Base-by-base conservation (phyloP, 2,329 filamentous ascomycete genomes). In the Mycosphaerella arachidis region DNA sequence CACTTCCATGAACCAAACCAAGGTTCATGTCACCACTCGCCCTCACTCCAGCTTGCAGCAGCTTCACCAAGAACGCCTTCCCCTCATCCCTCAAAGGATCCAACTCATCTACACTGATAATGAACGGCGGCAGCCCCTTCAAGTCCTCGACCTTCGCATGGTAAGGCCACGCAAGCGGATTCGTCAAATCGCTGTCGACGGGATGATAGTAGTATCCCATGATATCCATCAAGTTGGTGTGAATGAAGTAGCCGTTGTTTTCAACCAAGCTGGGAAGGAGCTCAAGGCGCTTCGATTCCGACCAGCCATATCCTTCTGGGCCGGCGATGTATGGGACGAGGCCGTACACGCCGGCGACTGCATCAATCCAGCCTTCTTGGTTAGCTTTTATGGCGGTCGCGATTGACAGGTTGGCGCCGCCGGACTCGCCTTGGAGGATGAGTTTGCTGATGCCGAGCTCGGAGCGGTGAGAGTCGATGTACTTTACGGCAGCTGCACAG, bases 111-210 rank as follows among this genome's bases (percentile, higher is more conserved):
- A 72, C 65, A 20, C 62, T 63, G 16, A 73, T 53, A 7, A 65
- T 53, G 48, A 66, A 63, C 4, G 68, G 68, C 48, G 70, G 71
- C 48, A 72, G 56, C 6, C 68, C 71, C 50, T 64, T 66, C 43
- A 72, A 29, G 50, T 71, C 67, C 20, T 68, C 59, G 18, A 62
- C 61, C 6, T 60, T 66, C 1, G 71, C 68, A 55, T 67, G 58
- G 27, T 70, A 71, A 9, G 71, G 71, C 71, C 70, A 73, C 8
- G 70, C 70, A 9, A 72, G 59, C 9, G 71, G 64, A 60, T 72
- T 63, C 27, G 56, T 60, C 29, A 56, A 30, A 35, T 61, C 33
- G 5, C 33, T 52, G 9, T 55, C 27, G 10, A 52, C 50, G 2
- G 63, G 60, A 9, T 63, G 56, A 33, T 66, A 66, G 43, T 60